Percentiles rank a stretch among this genome's conserved stretches.
These are phyloP conservation scores for Candida berthetii DNA, from an alignment of 805 yeast species.

Conservation along the genomic window DNA sequence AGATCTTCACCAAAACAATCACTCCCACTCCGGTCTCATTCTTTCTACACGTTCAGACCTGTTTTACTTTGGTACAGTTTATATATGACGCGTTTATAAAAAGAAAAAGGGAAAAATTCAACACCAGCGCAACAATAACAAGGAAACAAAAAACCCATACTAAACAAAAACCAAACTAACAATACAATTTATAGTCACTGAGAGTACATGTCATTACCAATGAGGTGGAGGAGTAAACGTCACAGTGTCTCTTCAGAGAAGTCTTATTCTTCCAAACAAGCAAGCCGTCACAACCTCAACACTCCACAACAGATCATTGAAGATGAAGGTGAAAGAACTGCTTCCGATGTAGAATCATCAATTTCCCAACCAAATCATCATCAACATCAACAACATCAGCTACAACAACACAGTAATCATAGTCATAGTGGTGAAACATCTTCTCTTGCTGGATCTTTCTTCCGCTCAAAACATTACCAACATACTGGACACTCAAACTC, in stretches of 20 bases:
- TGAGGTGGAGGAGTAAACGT: conserved; percentile 25
- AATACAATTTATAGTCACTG: neutral
- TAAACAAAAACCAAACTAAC: too few species aligned
- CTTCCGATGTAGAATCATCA: neutral
- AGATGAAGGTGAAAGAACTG: neutral
- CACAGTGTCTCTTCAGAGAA: conserved; percentile 17
- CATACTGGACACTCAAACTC: neutral
- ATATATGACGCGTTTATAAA: too few species aligned
- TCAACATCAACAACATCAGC: neutral
- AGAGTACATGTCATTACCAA: conserved; percentile 16
- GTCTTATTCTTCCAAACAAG: neutral
- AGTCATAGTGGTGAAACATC: neutral
- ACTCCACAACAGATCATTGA: neutral
- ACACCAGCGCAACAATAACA: too few species aligned
- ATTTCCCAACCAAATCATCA: neutral
- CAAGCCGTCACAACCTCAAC: neutral
- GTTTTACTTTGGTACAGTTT: too few species aligned
- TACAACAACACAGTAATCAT: neutral
- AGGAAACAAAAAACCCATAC: too few species aligned
- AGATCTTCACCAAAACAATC: too few species aligned
- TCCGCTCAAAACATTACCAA: neutral
- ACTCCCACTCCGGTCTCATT: too few species aligned
- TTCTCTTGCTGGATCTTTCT: neutral
- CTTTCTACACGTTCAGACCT: too few species aligned
- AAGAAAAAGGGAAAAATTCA: too few species aligned